phyloP scores from a whole-genome alignment of 192 early-diverging fungal genomes.

The Coemansia sp. region DNA sequence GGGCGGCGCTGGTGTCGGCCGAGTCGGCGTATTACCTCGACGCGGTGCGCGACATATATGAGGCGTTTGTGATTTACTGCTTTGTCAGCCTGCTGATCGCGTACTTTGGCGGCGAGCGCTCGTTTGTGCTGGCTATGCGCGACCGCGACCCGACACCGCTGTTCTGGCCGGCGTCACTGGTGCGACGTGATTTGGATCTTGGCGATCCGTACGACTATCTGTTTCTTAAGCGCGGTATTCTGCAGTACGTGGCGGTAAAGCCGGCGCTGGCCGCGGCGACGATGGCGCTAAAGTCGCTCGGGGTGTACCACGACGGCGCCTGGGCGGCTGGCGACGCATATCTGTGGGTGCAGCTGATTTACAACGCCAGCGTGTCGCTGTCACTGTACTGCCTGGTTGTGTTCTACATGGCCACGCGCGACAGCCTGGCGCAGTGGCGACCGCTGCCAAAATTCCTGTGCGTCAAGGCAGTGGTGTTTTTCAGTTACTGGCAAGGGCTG shows the following conservation, averaged over 20 bases:
- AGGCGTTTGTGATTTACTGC: conserved; percentile 94
- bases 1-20: conserved; percentile 69
- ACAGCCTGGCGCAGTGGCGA: conserved; percentile 68
- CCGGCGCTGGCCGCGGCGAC: conserved; percentile 73
- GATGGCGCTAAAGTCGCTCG: conserved; percentile 72
- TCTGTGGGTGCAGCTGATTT: conserved; percentile 75
- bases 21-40: conserved; percentile 80
- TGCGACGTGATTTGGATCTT: conserved; percentile 71
- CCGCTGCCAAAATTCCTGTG: conserved; percentile 93
- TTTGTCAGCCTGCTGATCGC: conserved; percentile 86
- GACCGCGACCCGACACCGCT: conserved; percentile 72
- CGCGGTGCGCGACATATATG: conserved; percentile 87
- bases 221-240: conserved; percentile 81
- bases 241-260: conserved; percentile 93
- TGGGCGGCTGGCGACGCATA: conserved; percentile 68
- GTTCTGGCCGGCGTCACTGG: conserved; percentile 74
- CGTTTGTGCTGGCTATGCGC: conserved; percentile 74
- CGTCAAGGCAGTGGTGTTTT: conserved; percentile 90
- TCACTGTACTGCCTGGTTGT: conserved; percentile 84
- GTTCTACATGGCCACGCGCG: conserved; percentile 78
- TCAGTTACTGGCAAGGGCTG: conserved; percentile 92
- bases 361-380: conserved; percentile 84
- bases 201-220: conserved; percentile 84
- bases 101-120: conserved; percentile 85
- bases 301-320: conserved; percentile 76